Percentiles rank a stretch among this genome's conserved stretches.
phyloP scores from a whole-genome alignment of 1,139 yeast genomes.

The Spencermartinsiella ligniputridi region DNA sequence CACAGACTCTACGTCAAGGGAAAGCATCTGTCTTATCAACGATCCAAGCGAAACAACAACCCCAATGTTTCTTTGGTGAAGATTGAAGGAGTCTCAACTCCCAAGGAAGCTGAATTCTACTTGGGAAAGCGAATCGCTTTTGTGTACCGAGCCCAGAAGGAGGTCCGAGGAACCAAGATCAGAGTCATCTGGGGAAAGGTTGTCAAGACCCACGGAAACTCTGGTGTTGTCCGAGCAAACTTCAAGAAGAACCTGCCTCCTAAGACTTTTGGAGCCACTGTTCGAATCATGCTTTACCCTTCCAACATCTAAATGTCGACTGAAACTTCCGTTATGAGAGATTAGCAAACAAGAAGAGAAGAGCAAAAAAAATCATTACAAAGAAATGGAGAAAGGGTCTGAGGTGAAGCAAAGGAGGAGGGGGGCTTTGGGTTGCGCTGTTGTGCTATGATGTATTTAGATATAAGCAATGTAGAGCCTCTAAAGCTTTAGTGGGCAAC shows the following conservation, averaged over 20 bases:
- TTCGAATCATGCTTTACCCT: constrained; percentile 99
- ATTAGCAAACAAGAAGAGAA: not conserved
- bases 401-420: not conserved
- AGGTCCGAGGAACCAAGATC: constrained; percentile 96
- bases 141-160: constrained; percentile 98
- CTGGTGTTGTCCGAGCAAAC: constrained; percentile 97
- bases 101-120: constrained; percentile 97
- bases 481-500: not conserved
- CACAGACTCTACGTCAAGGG: constrained; percentile 88
- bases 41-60: constrained; percentile 98
- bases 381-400: not conserved
- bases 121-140: constrained; percentile 99
- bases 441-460: constrained; percentile 1
- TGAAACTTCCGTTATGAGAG: not conserved
- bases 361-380: not conserved
- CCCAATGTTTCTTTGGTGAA: constrained; percentile 96
- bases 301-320: constrained; percentile 79
- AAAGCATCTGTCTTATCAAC: constrained; percentile 99
- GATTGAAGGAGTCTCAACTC: constrained; percentile 89
- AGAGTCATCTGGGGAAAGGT: constrained; percentile 97
- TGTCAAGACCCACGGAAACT: constrained; percentile 98
- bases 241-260: constrained; percentile 99
- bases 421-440: not conserved
- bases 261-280: constrained; percentile 99
- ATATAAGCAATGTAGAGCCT: not conserved